A percentile compares a stretch with the other conserved stretches of the same genome.
phyloP scores from a whole-genome alignment of 2,329 filamentous ascomycete genomes.

The Exophiala xenobiotica region DNA sequence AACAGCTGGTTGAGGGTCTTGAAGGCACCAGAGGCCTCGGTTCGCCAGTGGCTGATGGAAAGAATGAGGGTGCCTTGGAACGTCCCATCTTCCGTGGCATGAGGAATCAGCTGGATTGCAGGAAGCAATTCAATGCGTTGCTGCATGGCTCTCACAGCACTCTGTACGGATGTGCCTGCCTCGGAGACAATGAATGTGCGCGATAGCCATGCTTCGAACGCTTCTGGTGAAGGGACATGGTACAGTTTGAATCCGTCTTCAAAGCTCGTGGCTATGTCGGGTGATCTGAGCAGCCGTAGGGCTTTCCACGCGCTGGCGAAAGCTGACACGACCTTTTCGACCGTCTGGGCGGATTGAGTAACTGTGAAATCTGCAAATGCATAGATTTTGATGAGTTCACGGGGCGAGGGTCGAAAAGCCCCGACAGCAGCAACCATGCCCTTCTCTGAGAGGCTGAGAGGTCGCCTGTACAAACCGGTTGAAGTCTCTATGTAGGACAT shows the following conservation, averaged over 20 bases:
- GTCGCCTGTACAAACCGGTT: conserved; percentile 10
- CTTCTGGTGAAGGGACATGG: conserved; percentile 1
- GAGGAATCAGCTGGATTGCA: conserved; percentile 4
- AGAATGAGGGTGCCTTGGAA: conserved; percentile 13
- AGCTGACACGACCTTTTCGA: conserved; percentile 2
- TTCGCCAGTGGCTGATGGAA: conserved; percentile 21
- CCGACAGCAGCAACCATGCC: conserved; percentile 3
- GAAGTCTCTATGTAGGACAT: conserved; percentile 5
- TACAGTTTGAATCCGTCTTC: conserved; percentile 9
- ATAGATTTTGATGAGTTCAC: conserved; percentile 17
- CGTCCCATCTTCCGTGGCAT: neutral
- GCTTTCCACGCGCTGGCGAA: conserved; percentile 14
- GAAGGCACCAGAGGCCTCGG: conserved; percentile 17
- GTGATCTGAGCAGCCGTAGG: conserved; percentile 13
- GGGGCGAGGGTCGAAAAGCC: neutral
- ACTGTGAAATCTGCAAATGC: conserved; percentile 8
- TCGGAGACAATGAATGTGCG: conserved; percentile 10
- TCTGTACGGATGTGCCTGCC: neutral
- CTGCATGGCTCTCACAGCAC: conserved; percentile 8
- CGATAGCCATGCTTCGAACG: conserved; percentile 13
- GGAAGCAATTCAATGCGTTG: conserved; percentile 3
- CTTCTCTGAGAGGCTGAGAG: conserved; percentile 3
- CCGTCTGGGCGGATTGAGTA: neutral
- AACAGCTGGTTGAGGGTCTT: conserved; percentile 15
- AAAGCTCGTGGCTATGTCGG: conserved; percentile 19